Conservation (phyloP, 169 alveolate species). For the Plasmodium inui region DNA sequence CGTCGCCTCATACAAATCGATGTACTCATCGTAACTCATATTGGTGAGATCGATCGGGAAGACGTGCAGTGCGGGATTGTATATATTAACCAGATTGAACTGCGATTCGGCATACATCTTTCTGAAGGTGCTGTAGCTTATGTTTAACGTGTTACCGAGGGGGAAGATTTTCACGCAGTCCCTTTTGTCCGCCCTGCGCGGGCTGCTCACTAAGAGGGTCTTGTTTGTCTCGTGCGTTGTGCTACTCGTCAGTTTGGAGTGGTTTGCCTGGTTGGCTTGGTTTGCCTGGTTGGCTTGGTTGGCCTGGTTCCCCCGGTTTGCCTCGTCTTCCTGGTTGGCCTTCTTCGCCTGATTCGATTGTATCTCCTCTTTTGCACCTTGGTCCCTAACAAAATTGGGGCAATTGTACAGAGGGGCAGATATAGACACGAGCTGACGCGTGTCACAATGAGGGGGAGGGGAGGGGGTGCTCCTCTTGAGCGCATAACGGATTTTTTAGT, state of each 20-base stretch:
- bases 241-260: background rate
- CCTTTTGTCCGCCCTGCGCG: conserved; percentile 11
- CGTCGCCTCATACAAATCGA: conserved; percentile 79
- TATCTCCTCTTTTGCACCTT: background rate
- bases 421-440: background rate
- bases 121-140: conserved; percentile 39
- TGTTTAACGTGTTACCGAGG: conserved; percentile 18
- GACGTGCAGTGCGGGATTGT: conserved; percentile 82
- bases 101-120: conserved; percentile 52
- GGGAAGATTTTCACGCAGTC: conserved; percentile 31
- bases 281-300: background rate
- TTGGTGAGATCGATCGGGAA: conserved; percentile 86
- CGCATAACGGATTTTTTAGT: background rate
- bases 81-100: conserved; percentile 76
- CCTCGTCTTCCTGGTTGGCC: background rate
- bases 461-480: background rate
- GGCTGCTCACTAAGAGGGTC: background rate
- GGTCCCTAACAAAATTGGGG: conserved; percentile 1
- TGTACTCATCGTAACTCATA: conserved; percentile 84
- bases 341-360: background rate
- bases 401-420: background rate
- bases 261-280: background rate
- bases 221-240: background rate
- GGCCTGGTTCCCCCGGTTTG: background rate
- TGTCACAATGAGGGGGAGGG: background rate